Percentiles rank a stretch among this genome's conserved stretches.
Conservation (phyloP, 2,329 filamentous ascomycete genomes). For the Ceratocystis variospora region DNA sequence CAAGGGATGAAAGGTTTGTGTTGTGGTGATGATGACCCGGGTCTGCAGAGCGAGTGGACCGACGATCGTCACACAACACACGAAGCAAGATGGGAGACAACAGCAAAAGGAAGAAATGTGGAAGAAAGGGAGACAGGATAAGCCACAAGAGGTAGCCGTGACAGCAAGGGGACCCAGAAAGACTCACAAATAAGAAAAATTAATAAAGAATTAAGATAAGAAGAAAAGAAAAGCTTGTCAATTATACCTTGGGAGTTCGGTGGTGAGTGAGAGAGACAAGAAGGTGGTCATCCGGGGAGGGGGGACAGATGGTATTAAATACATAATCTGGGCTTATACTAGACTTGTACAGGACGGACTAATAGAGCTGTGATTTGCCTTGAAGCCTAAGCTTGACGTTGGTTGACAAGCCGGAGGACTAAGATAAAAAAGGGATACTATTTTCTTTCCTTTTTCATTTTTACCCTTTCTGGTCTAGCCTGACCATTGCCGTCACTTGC, state of each 20-base stretch:
- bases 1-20: neutral
- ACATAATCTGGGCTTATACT: neutral
- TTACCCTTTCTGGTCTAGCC: neutral
- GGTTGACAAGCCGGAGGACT: neutral
- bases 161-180: neutral
- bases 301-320: constrained; percentile 7
- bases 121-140: neutral
- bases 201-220: constrained; percentile 11
- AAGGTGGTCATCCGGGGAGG: neutral
- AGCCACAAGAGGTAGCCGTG: neutral
- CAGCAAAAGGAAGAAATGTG: neutral
- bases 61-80: neutral
- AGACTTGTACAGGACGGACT: neutral
- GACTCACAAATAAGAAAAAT: constrained; percentile 2
- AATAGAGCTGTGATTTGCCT: neutral
- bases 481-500: neutral
- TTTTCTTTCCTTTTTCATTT: neutral
- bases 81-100: neutral
- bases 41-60: neutral
- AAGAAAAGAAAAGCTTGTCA: constrained; percentile 11
- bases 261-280: neutral
- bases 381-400: neutral
- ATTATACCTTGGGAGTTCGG: neutral
- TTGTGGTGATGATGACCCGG: no score
- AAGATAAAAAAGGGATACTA: neutral